Conservation (phyloP, 768 basidiomycete species). For the Tulasnella sp. region DNA sequence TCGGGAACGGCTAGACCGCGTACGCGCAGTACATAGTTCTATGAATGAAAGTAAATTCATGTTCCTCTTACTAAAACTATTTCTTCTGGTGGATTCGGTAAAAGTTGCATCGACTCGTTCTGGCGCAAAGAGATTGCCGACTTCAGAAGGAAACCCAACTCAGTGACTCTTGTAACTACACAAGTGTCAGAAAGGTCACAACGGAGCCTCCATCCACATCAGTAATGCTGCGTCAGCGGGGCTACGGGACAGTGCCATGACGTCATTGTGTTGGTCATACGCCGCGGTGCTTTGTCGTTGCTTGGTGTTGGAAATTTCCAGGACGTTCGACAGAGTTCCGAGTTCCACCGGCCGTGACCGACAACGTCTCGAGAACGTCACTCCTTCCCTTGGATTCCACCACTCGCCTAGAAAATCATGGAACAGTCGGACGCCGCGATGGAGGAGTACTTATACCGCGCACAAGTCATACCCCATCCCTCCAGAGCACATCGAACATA, state of each 20-base stretch:
- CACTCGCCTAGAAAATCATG: neutral
- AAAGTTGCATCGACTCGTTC: no score
- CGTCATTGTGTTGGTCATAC: neutral
- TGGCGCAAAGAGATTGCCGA: no score
- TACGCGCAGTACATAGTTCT: neutral
- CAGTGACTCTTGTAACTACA: no score
- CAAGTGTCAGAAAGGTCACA: no score
- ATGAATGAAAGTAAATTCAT: no score
- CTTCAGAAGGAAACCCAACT: no score
- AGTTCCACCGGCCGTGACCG: neutral
- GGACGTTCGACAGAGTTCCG: neutral
- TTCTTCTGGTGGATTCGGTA: no score
- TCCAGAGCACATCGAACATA: neutral
- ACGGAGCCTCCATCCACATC: no score
- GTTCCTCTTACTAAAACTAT: no score
- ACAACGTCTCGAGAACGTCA: neutral
- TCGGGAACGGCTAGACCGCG: slow-evolving; percentile 3
- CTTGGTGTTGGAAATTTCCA: slow-evolving; percentile 7
- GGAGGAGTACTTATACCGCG: neutral
- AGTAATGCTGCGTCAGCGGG: no score
- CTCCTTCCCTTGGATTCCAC: neutral
- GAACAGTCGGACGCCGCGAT: neutral
- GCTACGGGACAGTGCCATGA: neutral
- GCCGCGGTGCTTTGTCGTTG: neutral
- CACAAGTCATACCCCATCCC: neutral